A percentile compares a stretch with the other conserved stretches of the same genome.
These are phyloP conservation scores for Pholiota adiposa DNA, from an alignment of 1,284 basidiomycete genomes.

Conservation along the genomic window DNA sequence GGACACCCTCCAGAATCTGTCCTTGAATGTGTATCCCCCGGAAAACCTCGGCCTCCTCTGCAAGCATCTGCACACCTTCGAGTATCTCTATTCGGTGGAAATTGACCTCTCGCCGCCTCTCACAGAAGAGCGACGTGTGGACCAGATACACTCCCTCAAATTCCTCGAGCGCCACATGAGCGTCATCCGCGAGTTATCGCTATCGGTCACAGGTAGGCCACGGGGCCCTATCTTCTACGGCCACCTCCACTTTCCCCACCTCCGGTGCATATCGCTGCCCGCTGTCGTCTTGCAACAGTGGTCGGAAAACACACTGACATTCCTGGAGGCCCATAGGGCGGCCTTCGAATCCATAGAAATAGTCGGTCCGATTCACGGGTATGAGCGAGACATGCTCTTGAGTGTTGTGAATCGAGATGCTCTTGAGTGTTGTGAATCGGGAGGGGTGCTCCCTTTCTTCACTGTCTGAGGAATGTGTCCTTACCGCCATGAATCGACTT, in stretches of 20 bases:
- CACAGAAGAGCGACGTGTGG: background rate
- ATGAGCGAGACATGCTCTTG: no score
- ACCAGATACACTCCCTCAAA: background rate
- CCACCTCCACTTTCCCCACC: background rate
- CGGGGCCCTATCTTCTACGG: background rate
- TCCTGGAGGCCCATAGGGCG: slow-evolving; percentile 1
- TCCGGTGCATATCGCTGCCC: no score
- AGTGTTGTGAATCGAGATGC: no score
- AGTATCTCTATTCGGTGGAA: slow-evolving; percentile 1
- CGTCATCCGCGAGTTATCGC: no score
- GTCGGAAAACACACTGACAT: background rate
- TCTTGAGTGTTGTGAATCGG: no score
- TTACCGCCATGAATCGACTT: no score
- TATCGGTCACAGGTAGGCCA: no score
- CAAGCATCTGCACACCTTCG: slow-evolving; percentile 1
- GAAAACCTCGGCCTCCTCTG: slow-evolving; percentile 5
- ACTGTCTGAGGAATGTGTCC: no score
- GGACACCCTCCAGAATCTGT: slow-evolving; percentile 8
- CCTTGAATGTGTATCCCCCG: background rate
- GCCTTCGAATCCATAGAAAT: no score
- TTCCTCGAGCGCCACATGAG: slow-evolving; percentile 7
- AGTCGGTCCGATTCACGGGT: no score
- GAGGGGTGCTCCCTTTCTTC: no score
- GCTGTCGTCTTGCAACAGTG: no score
- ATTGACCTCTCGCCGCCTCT: background rate